These are phyloP conservation scores for Lagenidium giganteum DNA, from an alignment of 352 stramenopile genomes.

Conservation along the genomic window DNA sequence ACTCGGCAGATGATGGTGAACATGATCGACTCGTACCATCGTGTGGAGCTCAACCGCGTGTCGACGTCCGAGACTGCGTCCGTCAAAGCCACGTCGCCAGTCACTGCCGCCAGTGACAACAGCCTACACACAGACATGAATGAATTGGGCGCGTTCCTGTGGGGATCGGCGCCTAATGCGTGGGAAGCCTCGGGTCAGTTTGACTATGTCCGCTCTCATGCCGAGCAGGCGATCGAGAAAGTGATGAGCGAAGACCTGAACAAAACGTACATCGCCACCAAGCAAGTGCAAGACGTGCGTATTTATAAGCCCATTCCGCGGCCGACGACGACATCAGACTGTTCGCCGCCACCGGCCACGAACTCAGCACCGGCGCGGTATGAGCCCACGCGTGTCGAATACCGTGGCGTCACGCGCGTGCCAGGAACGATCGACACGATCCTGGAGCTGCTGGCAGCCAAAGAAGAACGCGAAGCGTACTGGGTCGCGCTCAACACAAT, in stretches of 20 bases:
- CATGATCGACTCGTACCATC: too few relatives aligned
- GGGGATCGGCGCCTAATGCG: slow-evolving; percentile 26
- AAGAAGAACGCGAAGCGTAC: slow-evolving; percentile 59
- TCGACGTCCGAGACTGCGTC: too few relatives aligned
- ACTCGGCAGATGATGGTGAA: too few relatives aligned
- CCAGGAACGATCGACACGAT: slow-evolving; percentile 52
- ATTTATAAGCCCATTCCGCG: slow-evolving; percentile 58
- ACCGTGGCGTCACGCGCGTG: slow-evolving; percentile 61
- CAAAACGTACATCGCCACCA: slow-evolving; percentile 40
- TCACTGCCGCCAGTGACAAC: too few relatives aligned
- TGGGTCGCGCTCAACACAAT: slow-evolving; percentile 71
- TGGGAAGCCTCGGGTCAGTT: too few relatives aligned
- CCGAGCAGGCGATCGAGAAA: slow-evolving; percentile 32
- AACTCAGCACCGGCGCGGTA: slow-evolving; percentile 12
- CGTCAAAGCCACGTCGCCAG: too few relatives aligned
- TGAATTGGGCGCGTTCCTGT: slow-evolving; percentile 36
- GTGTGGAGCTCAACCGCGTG: too few relatives aligned
- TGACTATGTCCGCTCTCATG: slow-evolving; percentile 53
- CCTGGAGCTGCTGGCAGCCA: slow-evolving; percentile 46
- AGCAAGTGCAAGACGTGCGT: slow-evolving; percentile 59
- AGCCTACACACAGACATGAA: too few relatives aligned
- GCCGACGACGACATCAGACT: too few relatives aligned
- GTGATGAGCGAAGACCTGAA: slow-evolving; percentile 44
- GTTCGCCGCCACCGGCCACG: too few relatives aligned
- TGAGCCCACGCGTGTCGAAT: slow-evolving; percentile 40